Evolutionary conservation across 257 asterid genomes (phyloP).

Genomic region (Nicotiana undulata): DNA sequence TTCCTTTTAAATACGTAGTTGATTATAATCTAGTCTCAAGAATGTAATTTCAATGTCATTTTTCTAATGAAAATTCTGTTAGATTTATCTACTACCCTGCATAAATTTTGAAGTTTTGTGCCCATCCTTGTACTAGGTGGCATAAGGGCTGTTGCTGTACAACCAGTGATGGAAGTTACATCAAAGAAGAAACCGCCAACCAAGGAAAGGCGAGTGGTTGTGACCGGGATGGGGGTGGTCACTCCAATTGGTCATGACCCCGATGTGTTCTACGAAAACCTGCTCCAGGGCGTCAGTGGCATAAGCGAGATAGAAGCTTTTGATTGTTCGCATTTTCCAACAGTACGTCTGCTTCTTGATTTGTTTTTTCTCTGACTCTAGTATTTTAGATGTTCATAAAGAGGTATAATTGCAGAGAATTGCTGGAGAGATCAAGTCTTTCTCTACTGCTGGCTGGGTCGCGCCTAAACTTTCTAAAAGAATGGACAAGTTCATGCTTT

Average conservation of each 20-base stretch:
- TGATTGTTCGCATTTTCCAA: constrained; percentile 75
- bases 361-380: constrained; percentile 1
- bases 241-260: constrained; percentile 79
- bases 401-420: constrained; percentile 42
- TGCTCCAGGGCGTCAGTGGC: constrained; percentile 84
- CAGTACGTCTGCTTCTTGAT: constrained; percentile 44
- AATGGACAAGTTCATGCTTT: constrained; percentile 81
- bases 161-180: constrained; percentile 38
- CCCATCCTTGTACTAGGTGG: constrained; percentile 29
- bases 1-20: not conserved
- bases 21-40: not conserved
- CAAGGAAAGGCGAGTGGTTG: constrained; percentile 81
- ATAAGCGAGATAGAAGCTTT: constrained; percentile 81
- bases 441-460: constrained; percentile 60
- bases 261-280: constrained; percentile 67
- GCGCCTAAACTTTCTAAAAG: constrained; percentile 61
- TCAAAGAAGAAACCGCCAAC: constrained; percentile 45
- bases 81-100: not conserved
- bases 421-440: constrained; percentile 77
- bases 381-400: constrained; percentile 14
- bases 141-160: constrained; percentile 41
- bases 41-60: not conserved
- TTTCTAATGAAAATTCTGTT: not conserved
- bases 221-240: constrained; percentile 92
- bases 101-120: not conserved